Base-by-base conservation (phyloP, 257 asterid species). In the Avicennia marina region DNA sequence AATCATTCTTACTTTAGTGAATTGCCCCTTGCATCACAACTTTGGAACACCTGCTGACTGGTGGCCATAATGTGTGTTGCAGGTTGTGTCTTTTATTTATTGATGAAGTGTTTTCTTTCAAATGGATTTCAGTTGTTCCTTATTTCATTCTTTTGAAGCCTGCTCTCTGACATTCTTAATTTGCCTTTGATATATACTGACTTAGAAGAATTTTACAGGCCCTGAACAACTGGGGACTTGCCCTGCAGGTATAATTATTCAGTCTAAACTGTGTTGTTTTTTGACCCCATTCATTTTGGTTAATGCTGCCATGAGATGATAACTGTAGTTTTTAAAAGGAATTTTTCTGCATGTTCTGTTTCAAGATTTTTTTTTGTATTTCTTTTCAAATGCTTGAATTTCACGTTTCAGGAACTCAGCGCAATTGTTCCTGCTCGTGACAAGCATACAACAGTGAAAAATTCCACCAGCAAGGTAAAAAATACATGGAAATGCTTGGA, bases 181-280 rank as follows among this genome's bases (percentile, higher is more conserved):
- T 36, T 36, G 6, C 10, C 13, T 11, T 29, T 29, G 34, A 38
- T 40, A 49, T 56, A 24, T 69, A 63, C 80, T 78, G 46, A 65
- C 41, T 44, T 33, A 47, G 21, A 36, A 41, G 58, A 22, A 46
- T 38, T 50, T 67, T 67, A 49, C 86, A 93, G 99, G 99, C 99
- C 33, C 94, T 93, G 58, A 93, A 93, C 83, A 93, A 93, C 75
- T 93, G 97, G 99, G 99, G 99, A 58, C 97, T 93, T 78, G 99
- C 99, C 56, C 79, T 93, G 75, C 99, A 93, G 99, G 99, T 93
- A 76, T 36, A 11, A 2, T 7, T 36, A 36, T 36, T 36, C 41
- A 29, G 8, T 11, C 34, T 8, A 29, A 29, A 29, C 33, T 29
- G 3, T 29, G 33, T 29, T 29, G 7, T 29, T 2, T 29, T n/a